Percentiles rank a stretch among this genome's conserved stretches.
Conservation (phyloP, 495 filamentous ascomycete genomes). For the Penicillium diatomitis region DNA sequence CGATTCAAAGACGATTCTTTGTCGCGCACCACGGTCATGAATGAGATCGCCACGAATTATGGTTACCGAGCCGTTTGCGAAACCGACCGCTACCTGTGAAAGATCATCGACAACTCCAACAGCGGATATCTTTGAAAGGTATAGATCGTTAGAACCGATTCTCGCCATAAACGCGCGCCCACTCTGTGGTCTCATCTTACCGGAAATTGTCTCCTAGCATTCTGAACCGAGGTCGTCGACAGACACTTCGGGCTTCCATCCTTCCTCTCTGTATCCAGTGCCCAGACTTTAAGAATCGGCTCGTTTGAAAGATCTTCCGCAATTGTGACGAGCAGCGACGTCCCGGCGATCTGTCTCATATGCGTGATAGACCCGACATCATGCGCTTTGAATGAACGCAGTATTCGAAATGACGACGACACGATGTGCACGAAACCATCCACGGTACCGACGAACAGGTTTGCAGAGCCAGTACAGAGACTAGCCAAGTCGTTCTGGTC, state of each 20-base stretch:
- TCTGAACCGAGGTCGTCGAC: slow-evolving; percentile 75
- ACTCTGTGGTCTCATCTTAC: slow-evolving; percentile 26
- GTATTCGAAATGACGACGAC: slow-evolving; percentile 75
- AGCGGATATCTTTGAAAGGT: slow-evolving; percentile 61
- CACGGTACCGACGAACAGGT: slow-evolving; percentile 76
- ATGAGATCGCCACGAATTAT: slow-evolving; percentile 91
- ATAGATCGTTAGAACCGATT: no score
- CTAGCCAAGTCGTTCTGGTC: slow-evolving; percentile 51
- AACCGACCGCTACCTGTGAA: slow-evolving; percentile 86
- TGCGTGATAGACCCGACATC: slow-evolving; percentile 76
- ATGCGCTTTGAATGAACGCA: slow-evolving; percentile 78
- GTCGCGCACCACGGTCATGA: slow-evolving; percentile 90
- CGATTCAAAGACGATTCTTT: slow-evolving; percentile 91
- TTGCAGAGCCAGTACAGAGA: slow-evolving; percentile 81
- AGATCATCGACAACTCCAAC: slow-evolving; percentile 80
- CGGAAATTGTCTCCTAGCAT: slow-evolving; percentile 87
- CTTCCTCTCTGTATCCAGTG: slow-evolving; percentile 91
- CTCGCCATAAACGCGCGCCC: no score
- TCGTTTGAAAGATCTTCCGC: slow-evolving; percentile 81
- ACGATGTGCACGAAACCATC: slow-evolving; percentile 82
- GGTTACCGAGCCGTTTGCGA: slow-evolving; percentile 90
- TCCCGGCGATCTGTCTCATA: slow-evolving; percentile 87
- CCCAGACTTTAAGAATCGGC: slow-evolving; percentile 91
- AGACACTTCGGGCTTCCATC: slow-evolving; percentile 78
- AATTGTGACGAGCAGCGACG: slow-evolving; percentile 77